These are phyloP conservation scores for Ascochyta pisi DNA, from an alignment of 2,329 filamentous ascomycete species.

Conservation along the genomic window DNA sequence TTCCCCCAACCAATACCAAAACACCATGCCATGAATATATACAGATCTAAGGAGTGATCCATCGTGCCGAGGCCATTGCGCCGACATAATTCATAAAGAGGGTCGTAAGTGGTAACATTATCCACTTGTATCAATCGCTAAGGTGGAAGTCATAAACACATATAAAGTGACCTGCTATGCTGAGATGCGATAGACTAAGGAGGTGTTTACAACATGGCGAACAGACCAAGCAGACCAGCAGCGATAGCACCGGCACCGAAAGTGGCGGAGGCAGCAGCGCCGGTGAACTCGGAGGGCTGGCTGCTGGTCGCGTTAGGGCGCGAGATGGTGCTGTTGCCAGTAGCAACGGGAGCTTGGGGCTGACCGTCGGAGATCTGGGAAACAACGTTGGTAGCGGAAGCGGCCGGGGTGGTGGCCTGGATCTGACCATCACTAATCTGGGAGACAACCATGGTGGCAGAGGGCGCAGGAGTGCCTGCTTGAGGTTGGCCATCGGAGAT, in stretches of 20 bases:
- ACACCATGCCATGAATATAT: conserved; percentile 19
- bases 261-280: conserved; percentile 34
- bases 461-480: conserved; percentile 21
- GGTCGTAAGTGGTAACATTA: conserved; percentile 20
- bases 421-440: conserved; percentile 36
- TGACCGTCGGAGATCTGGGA: conserved; percentile 31
- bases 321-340: conserved; percentile 14
- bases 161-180: conserved; percentile 9
- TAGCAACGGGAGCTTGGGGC: conserved; percentile 29
- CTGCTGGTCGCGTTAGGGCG: conserved; percentile 17
- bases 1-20: conserved; percentile 1
- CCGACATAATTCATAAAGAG: conserved; percentile 18
- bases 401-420: conserved; percentile 17
- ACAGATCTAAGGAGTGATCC: conserved; percentile 20
- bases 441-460: conserved; percentile 21
- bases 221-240: conserved; percentile 37
- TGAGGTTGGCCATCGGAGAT: conserved; percentile 36
- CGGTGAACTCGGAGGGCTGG: conserved; percentile 36
- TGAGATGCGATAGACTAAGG: background rate
- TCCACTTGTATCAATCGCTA: conserved; percentile 12
- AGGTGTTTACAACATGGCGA: conserved; percentile 40
- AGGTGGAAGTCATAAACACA: conserved; percentile 2
- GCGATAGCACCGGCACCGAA: conserved; percentile 35
- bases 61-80: conserved; percentile 19
- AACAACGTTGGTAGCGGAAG: conserved; percentile 9